phyloP scores from a whole-genome alignment of 2,329 filamentous ascomycete genomes.

The Cryphonectria carpinicola region DNA sequence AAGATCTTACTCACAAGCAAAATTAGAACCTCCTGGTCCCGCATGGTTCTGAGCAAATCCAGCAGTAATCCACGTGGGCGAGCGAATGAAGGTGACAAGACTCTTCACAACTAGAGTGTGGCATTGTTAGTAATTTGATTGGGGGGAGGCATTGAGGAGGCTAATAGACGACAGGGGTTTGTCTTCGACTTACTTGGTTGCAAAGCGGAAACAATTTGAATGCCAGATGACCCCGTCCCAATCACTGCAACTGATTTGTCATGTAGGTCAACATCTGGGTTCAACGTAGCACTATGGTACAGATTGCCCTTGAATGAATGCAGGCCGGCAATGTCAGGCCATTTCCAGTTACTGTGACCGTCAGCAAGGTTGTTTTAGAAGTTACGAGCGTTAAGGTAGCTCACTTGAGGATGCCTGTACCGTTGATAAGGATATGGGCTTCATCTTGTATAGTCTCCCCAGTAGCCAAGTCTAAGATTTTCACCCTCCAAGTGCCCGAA shows the following conservation, averaged over 20 bases:
- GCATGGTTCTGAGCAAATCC: constrained; percentile 23
- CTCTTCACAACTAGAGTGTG: too few species aligned
- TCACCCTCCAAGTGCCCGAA: constrained; percentile 27
- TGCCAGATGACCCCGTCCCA: constrained; percentile 15
- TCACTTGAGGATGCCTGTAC: constrained; percentile 1
- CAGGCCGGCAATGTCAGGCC: constrained; percentile 33
- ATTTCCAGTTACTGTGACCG: constrained; percentile 24
- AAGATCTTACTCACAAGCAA: constrained; percentile 16
- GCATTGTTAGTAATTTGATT: too few species aligned
- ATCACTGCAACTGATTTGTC: constrained; percentile 23
- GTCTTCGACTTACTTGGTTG: background rate
- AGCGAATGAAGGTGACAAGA: constrained; percentile 18
- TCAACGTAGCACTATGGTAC: constrained; percentile 34
- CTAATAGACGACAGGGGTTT: too few species aligned
- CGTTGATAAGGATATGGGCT: constrained; percentile 14
- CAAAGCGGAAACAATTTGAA: constrained; percentile 23
- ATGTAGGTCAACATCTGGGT: constrained; percentile 6
- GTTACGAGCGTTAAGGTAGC: background rate
- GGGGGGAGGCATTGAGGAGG: too few species aligned
- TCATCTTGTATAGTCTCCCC: background rate
- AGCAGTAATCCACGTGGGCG: constrained; percentile 23
- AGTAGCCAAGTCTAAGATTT: constrained; percentile 9
- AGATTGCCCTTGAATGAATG: constrained; percentile 33
- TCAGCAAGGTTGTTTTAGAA: background rate
- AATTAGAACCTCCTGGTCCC: constrained; percentile 22